Conservation (phyloP, 768 basidiomycete genomes). For the Lactarius sanguifluus region DNA sequence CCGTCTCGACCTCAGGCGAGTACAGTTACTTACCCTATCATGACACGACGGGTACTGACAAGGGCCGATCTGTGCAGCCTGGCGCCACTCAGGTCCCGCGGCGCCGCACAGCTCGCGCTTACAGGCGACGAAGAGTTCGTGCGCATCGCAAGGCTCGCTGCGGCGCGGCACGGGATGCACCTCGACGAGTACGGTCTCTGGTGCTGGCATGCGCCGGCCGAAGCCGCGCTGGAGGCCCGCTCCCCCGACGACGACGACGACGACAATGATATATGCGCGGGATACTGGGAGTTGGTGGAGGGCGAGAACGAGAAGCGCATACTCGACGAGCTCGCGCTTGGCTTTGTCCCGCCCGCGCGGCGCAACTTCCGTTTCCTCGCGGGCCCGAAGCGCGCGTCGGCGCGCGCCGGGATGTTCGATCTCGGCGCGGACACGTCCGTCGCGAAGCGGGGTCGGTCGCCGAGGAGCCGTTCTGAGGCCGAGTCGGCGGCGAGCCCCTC, state of each 20-base stretch:
- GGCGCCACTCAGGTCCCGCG: conserved; percentile 49
- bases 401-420: conserved; percentile 15
- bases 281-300: conserved; percentile 29
- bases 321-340: conserved; percentile 25
- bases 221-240: conserved; percentile 12
- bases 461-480: not conserved
- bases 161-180: conserved; percentile 46
- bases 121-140: conserved; percentile 59
- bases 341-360: conserved; percentile 17
- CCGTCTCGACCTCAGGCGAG: conserved; percentile 33
- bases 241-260: not conserved
- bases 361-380: conserved; percentile 29
- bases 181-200: conserved; percentile 67
- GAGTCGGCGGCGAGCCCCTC: not conserved
- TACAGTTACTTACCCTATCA: too few relatives aligned
- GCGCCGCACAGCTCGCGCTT: conserved; percentile 51
- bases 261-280: not conserved
- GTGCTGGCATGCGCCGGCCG: conserved; percentile 45
- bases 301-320: conserved; percentile 26
- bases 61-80: conserved; percentile 34
- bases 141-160: conserved; percentile 43
- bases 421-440: not conserved
- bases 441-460: not conserved
- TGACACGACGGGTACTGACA: too few relatives aligned
- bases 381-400: conserved; percentile 12